Base-by-base conservation (phyloP, 441 rosid genomes). In the Populus trichocarpa region DNA sequence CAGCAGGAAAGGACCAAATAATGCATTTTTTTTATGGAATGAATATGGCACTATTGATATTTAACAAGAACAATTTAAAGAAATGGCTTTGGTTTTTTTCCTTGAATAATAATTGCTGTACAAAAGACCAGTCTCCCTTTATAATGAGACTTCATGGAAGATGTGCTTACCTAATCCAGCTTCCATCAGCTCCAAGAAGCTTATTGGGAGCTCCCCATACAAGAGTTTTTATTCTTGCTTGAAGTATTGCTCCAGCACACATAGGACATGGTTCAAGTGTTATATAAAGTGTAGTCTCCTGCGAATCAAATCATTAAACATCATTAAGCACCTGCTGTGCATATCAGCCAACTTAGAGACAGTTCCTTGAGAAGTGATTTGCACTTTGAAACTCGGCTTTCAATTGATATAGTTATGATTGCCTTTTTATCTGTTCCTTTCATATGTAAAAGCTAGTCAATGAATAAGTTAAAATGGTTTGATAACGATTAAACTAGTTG, bases 171-270 rank as follows among this genome's bases (percentile, higher is more conserved):
- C 98, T 92, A 72, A 96, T 87, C 97, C 98, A 93, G 86, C 98
- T 94, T 71, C 99, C 99, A 79, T 96, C 99, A 61, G 98, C 98
- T 83, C 99, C 99, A 71, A 94, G 96, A 84, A 93, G 98, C 87
- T 90, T 96, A 85, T 96, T 96, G 61, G 99, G 98, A 86, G 99
- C 98, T 83, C 97, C 98, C 98, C 98, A 94, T 30, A 96, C 98
- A 71, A 96, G 90, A 75, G 90, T 88, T 80, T 92, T 84, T 6
- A 95, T 87, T 80, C 98, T 90, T 72, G 98, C 95, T 87, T 93
- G 99, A 84, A 96, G 98, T 78, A 94, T 92, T 78, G 99, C 99
- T 78, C 99, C 99, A 77, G 99, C 99, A 85, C 99, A 96, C 98
- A 96, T 94, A 18, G 98, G 91, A 69, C 99, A 96, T 2, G 99